Conservation (phyloP, 768 basidiomycete genomes). For the Pleurotus ostreatus region DNA sequence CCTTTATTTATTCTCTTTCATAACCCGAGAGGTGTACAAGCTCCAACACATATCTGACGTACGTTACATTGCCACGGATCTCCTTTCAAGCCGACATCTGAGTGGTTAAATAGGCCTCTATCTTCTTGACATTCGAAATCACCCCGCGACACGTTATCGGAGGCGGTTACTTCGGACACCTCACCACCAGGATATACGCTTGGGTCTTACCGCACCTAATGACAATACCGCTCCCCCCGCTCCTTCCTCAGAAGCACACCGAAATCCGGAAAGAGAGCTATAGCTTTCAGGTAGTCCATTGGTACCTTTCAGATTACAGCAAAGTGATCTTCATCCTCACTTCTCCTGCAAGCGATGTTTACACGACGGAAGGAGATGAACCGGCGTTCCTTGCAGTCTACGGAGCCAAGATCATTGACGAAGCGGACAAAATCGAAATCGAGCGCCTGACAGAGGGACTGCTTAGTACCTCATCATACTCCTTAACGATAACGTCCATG, state of each 20-base stretch:
- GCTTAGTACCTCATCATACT: background rate
- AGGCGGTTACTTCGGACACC: background rate
- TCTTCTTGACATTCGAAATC: background rate
- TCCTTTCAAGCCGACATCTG: background rate
- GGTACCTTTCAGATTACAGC: background rate
- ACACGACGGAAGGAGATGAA: background rate
- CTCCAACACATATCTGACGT: background rate
- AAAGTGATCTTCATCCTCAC: background rate
- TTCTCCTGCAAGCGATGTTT: background rate
- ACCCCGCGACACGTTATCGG: background rate
- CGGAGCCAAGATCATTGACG: background rate
- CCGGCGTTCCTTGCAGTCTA: background rate
- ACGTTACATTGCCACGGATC: background rate
- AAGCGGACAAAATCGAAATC: background rate
- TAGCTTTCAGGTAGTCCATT: background rate
- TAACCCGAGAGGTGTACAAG: background rate
- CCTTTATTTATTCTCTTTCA: background rate
- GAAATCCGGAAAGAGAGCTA: background rate
- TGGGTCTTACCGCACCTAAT: background rate
- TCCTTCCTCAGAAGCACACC: background rate
- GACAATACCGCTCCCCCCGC: background rate
- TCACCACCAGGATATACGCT: background rate
- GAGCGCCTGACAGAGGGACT: background rate
- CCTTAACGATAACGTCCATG: background rate
- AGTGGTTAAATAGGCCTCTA: background rate